Conservation (phyloP, 441 rosid species). For the Erodium moschatum region DNA sequence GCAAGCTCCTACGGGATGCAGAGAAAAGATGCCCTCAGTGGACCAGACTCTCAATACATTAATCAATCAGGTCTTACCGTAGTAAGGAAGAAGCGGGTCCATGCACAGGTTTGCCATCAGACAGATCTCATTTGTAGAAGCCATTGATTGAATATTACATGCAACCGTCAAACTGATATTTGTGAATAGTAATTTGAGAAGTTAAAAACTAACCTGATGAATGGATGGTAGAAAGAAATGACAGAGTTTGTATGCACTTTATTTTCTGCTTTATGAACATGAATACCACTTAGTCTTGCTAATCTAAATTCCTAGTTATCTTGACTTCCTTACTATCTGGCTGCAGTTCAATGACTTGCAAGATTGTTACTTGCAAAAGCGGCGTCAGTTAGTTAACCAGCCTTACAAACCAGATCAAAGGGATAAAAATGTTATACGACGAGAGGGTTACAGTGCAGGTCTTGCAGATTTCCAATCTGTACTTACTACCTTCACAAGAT, state of each 20-base stretch:
- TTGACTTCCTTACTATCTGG: not conserved
- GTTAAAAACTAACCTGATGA: not conserved
- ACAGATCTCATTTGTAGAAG: not conserved
- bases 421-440: constrained; percentile 52
- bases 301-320: not conserved
- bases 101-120: constrained; percentile 61
- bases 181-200: not conserved
- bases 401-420: constrained; percentile 45
- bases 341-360: constrained; percentile 81
- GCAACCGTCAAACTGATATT: not conserved
- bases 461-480: constrained; percentile 90
- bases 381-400: constrained; percentile 45
- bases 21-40: constrained; percentile 59
- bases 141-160: not conserved
- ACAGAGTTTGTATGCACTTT: not conserved
- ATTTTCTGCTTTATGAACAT: not conserved
- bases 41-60: constrained; percentile 57
- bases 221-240: not conserved
- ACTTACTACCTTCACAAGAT: constrained; percentile 67
- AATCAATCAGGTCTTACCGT: constrained; percentile 64
- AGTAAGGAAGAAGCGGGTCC: constrained; percentile 79
- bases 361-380: constrained; percentile 92
- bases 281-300: not conserved
- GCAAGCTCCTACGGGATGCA: constrained; percentile 56
- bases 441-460: constrained; percentile 44